Base-by-base conservation (phyloP, 2,329 filamentous ascomycete genomes). In the Chrysoporthe puriensis region DNA sequence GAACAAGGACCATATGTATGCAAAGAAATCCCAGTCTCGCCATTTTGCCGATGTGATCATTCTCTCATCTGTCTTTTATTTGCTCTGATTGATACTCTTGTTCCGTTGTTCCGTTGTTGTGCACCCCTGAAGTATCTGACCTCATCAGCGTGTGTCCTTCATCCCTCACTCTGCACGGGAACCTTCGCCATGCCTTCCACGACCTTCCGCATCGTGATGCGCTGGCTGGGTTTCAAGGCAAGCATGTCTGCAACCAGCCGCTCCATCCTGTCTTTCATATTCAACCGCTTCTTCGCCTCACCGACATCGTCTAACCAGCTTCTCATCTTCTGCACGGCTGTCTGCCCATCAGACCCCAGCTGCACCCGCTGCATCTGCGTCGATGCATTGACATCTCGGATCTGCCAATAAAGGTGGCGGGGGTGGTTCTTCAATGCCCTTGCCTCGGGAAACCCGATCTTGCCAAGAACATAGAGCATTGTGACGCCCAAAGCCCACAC, bases 401-500 rank as follows among this genome's bases (percentile, higher is more conserved):
- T 88, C 73, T 82, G 79, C 86, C 86, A 88, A 76, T 87, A 86
- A 26, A 88, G 76, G 40, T 83, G 83, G 66, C 80, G 80, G 0
- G 82, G 80, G 67, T 85, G 83, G 1, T 80, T 78, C 63, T 80
- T 80, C 36, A 82, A 76, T 3, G 80, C 83, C 26, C 86, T 82
- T 44, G 80, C 77, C 70, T 88, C 86, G 0, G 86, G 86, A 66
- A 86, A 85, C 0, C 82, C 73, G 46, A 88, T 85, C 75, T 85
- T 86, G 70, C 81, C 79, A 64, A 88, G 75, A 4, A 86, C 82
- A 70, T 88, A 88, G 26, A 88, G 79, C 86, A 88, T 88, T 42
- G 85, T 87, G 62, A 88, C 80, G 58, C 86, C 86, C 42, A 88
- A 77, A 0, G 85, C 86, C 86, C 86, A 88, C 9, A 88, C 85